Conservation (phyloP, 257 asterid genomes). For the Salvia splendens region DNA sequence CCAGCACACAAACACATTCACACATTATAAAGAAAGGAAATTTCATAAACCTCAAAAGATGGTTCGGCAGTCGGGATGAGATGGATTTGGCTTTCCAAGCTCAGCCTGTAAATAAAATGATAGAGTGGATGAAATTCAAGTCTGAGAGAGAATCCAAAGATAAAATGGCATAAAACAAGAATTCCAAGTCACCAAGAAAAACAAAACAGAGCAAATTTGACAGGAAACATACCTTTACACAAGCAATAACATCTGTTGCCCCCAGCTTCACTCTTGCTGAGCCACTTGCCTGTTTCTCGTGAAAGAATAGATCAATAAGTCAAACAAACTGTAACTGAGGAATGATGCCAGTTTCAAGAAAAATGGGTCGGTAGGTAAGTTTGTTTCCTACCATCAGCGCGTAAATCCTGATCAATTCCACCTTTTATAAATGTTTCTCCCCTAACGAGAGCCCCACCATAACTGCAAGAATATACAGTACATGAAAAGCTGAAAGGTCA, state of each 20-base stretch:
- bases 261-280: constrained; percentile 90
- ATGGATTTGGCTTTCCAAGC: constrained; percentile 74
- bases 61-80: constrained; percentile 43
- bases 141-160: constrained; percentile 3
- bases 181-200: neutral
- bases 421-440: constrained; percentile 72
- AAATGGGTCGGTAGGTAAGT: constrained; percentile 61
- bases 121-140: constrained; percentile 5
- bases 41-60: constrained; percentile 21
- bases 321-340: constrained; percentile 57
- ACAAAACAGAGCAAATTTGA: constrained; percentile 19
- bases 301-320: constrained; percentile 12
- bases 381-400: constrained; percentile 80
- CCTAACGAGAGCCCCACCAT: constrained; percentile 86
- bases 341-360: constrained; percentile 72
- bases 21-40: constrained; percentile 23
- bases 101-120: constrained; percentile 61
- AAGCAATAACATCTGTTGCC: constrained; percentile 81
- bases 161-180: constrained; percentile 12
- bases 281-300: constrained; percentile 74
- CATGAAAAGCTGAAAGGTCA: neutral
- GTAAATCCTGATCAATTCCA: constrained; percentile 85
- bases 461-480: constrained; percentile 33
- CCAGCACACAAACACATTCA: neutral
- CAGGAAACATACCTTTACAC: constrained; percentile 70